Base-by-base conservation (phyloP, 495 filamentous ascomycete genomes). In the Aspergillus bridgeri region DNA sequence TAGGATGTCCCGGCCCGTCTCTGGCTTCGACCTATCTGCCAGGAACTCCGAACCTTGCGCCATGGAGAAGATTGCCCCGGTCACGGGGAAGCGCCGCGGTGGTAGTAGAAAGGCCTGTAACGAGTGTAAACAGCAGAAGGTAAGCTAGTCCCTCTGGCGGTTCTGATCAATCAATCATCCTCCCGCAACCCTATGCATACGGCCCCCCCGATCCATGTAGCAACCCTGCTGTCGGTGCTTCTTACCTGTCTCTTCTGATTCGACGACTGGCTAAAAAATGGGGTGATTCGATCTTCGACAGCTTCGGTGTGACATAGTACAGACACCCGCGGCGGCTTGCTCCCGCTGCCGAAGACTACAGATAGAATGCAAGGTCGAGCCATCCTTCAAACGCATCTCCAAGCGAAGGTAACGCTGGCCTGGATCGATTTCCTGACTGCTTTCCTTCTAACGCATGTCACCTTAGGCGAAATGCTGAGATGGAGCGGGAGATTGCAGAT, bases 121-220 rank as follows among this genome's bases (percentile, higher is more conserved):
- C 47, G 75, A 78, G 62, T 79, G 76, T 70, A 78, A 78, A 54
- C 76, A 79, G 65, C 76, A 79, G 60, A 78, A 78, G 75, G 76
- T 78, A 63, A 62, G 68, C 59, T 13, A 23, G 57, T 60, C 45
- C n/a, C 62, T 61, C 21, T 52, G 52, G 58, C 48, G n/a, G 4
- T 24, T 38, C 5, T 29, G 22, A 22, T 24, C 42, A n/a, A 22
- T 24, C 42, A n/a, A 42, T 21, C 58, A n/a, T 23, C 18, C 44
- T 44, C 42, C 27, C n/a, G n/a, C n/a, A n/a, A 29, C 50, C 25
- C 38, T 45, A 55, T 22, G 21, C 25, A 49, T 44, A 51, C 29
- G 43, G 44, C 29, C 22, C 42, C 44, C 52, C 60, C 61, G 29
- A 58, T 54, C n/a, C 24, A 48, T 19, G 42, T n/a, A 9, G 25